Base-by-base conservation (phyloP, 2,329 filamentous ascomycete species). In the Pseudomassariella vexata region DNA sequence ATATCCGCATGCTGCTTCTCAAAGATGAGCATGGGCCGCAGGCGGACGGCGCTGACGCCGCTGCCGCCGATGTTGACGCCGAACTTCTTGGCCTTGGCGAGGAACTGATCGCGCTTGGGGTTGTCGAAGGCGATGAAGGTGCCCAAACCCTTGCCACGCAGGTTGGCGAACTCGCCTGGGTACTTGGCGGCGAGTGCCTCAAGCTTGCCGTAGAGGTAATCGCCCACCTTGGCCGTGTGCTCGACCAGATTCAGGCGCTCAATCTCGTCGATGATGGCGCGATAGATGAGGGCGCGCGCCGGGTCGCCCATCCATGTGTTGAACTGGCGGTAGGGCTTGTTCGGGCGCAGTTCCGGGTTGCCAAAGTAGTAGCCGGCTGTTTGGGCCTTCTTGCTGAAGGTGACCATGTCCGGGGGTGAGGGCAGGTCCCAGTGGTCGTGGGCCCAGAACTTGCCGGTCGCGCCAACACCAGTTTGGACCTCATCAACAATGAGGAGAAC, bases 291-390 rank as follows among this genome's bases (percentile, higher is more conserved):
- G 11, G 84, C 86, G 38, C 86, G 80, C 10, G 83, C 81, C 11
- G 88, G 88, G 64, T 95, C 88, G 50, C 88, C 88, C 82, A 95
- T 94, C 88, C 88, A 95, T 29, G 87, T 95, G 72, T 95, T 95
- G 73, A 95, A 95, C 64, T 95, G 88, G 40, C 88, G 81, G 70
- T 94, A 95, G 5, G 89, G 84, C 73, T 89, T 89, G 70, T 94
- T 94, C 41, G 88, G 88, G 9, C 85, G 73, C 46, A 95, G 72
- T 24, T 76, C 79, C 8, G 77, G 73, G 70, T 92, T 82, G 39
- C 82, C 82, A 56, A 80, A 95, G 72, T 92, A 95, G 73, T 90
- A 95, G 20, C 88, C 88, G 6, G 89, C 88, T 2, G 88, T 85
- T 65, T 95, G 88, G 3, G 88, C 89, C 72, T 95, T 95, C 72